Percentiles rank a stretch among this genome's conserved stretches.
Conservation (phyloP, 345 rosid genomes). For the Cardamine resedifolia region DNA sequence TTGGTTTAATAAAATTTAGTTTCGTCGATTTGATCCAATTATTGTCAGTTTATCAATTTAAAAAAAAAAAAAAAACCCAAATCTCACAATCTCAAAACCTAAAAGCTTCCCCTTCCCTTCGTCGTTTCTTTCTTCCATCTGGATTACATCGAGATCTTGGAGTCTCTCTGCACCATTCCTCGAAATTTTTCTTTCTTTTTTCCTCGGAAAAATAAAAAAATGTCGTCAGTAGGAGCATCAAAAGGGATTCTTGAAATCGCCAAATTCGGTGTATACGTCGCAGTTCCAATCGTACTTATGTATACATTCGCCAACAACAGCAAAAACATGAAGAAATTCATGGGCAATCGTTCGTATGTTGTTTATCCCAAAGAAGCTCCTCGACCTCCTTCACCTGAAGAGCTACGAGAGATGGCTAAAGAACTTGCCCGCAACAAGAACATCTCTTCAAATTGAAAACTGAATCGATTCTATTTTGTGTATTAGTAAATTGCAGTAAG, state of each 20-base stretch:
- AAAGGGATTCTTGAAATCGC: conserved; percentile 80
- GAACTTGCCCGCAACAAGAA: not conserved
- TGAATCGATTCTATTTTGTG: not conserved
- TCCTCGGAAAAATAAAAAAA: not conserved
- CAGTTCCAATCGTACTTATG: conserved; percentile 68
- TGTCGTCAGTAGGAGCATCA: conserved; percentile 72
- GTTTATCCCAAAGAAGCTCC: conserved; percentile 5
- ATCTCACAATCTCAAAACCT: not conserved
- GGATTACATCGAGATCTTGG: not conserved
- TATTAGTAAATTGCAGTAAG: not conserved
- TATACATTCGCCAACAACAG: conserved; percentile 75
- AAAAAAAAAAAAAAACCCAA: too few species aligned
- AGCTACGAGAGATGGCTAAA: not conserved
- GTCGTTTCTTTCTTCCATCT: not conserved
- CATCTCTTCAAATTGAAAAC: not conserved
- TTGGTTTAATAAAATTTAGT: too few species aligned
- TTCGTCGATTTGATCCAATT: not conserved
- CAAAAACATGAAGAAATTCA: conserved; percentile 71
- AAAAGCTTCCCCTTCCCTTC: not conserved
- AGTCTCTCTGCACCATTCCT: not conserved
- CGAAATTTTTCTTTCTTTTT: too few species aligned
- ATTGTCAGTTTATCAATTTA: not conserved
- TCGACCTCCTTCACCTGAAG: not conserved
- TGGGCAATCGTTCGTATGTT: conserved; percentile 46
- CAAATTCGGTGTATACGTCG: conserved; percentile 71